phyloP scores from a whole-genome alignment of 257 asterid genomes.

The Nicotiana undulata region DNA sequence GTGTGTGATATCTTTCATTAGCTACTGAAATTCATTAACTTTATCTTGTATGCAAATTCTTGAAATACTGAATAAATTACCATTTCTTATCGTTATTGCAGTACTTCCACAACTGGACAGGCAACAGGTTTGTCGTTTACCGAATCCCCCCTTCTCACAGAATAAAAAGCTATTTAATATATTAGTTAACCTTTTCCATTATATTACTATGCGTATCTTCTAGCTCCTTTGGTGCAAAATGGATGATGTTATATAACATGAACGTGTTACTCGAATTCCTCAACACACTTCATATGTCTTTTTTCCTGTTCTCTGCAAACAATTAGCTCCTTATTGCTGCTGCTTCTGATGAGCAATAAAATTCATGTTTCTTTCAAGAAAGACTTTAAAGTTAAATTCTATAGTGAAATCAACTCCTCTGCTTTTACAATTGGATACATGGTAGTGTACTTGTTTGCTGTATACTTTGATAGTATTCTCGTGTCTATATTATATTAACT shows the following conservation, averaged over 20 bases:
- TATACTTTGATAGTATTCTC: not conserved
- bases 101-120: constrained; percentile 99
- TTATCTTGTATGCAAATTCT: not conserved
- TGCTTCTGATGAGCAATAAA: not conserved
- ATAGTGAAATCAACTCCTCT: not conserved
- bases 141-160: not conserved
- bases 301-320: not conserved
- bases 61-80: not conserved
- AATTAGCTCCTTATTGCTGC: not conserved
- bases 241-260: not conserved
- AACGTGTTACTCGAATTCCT: not conserved
- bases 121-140: constrained; percentile 62
- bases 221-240: not conserved
- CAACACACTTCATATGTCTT: not conserved
- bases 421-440: not conserved
- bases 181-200: not conserved
- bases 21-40: not conserved
- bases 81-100: constrained; percentile 36
- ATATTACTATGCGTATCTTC: not conserved
- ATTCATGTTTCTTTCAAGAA: not conserved
- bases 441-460: not conserved
- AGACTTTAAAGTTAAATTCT: not conserved
- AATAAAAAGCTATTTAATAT: not conserved
- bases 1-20: constrained; percentile 24
- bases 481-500: constrained; percentile 10